Evolutionary conservation across 75 land plant species (phyloP), one percentile per base, ranked within the genome.

Genomic region (Cupressus sempervirens): DNA sequence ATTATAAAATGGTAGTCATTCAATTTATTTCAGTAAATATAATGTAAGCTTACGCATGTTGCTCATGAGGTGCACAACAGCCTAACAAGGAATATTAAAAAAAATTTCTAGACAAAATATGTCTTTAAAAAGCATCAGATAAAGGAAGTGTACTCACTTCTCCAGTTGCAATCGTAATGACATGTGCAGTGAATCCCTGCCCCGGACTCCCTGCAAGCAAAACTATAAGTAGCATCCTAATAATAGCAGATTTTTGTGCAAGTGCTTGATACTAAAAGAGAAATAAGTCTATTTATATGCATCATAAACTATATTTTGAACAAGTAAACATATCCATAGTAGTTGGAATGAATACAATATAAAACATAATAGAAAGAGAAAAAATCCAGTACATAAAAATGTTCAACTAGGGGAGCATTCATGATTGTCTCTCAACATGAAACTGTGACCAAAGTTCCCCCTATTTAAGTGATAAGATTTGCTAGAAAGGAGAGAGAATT

Each of bases 131-230:
- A 77, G 30, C 6, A 3, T 26, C 81, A 79, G 52, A 79, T 45
- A 23, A 45, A 26, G 26, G 3, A 79, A 79, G 32, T 45, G 15
- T 45, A 38, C 84, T 75, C 84, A 95, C 97, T 88, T 95, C 97
- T 50, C 97, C 97, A 75, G 89, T 91, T 48, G 89, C 87, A 65
- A 92, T 87, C 54, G 84, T 88, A 43, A 95, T 85, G 58, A 95
- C 87, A 89, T 95, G 96, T 29, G 97, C 93, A 65, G 91, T 92
- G 83, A 95, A 92, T 41, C 92, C 91, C 74, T 92, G 96, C 70
- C 97, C 96, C 16, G 90, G 84, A 84, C 86, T 86, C 48, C 95
- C 96, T 92, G 92, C 20, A n/a, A 23, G n/a, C 3, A 79, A 79
- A 79, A 79, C 45, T 48, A 79, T 45, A 26, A 45, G 9, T 76